These are phyloP conservation scores for Kluyveromyces sp. DNA, from an alignment of 1,139 yeast species.

Conservation along the genomic window DNA sequence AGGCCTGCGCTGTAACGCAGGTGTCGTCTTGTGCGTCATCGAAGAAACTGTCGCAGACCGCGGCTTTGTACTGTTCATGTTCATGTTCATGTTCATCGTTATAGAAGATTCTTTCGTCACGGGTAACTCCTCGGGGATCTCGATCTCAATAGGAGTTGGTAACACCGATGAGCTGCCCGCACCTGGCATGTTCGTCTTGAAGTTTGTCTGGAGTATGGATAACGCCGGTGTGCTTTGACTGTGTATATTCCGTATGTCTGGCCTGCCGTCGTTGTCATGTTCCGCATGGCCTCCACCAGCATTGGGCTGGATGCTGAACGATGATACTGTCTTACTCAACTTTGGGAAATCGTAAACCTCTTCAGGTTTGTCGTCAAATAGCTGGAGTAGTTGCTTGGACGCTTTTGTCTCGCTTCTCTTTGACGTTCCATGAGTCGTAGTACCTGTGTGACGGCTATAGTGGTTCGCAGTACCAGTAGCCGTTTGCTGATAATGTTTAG, in stretches of 20 bases:
- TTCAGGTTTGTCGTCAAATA: constrained; percentile 46
- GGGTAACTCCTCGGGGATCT: constrained; percentile 45
- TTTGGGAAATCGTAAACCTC: constrained; percentile 17
- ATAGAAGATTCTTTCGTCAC: constrained; percentile 11
- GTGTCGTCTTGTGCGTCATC: constrained; percentile 6
- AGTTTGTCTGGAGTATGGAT: constrained; percentile 26
- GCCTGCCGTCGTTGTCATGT: constrained; percentile 3
- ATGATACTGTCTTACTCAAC: constrained; percentile 13
- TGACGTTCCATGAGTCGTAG: constrained; percentile 12
- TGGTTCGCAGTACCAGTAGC: constrained; percentile 13
- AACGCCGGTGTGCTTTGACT: constrained; percentile 26
- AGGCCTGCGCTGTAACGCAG: constrained; percentile 8
- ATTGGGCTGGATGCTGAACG: constrained; percentile 10
- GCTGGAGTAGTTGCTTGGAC: constrained; percentile 63
- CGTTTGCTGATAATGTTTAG: constrained; percentile 3
- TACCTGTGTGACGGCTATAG: constrained; percentile 19
- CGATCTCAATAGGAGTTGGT: constrained; percentile 46
- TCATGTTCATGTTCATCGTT: not conserved
- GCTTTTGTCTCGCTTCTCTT: constrained; percentile 39
- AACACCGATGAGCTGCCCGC: constrained; percentile 25
- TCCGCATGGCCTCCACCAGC: constrained; percentile 2
- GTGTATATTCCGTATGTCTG: constrained; percentile 10
- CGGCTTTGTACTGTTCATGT: constrained; percentile 5
- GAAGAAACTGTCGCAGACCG: constrained; percentile 11
- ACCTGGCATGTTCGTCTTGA: constrained; percentile 14